Percentiles rank a stretch among this genome's conserved stretches.
Conservation (phyloP, 768 basidiomycete species). For the Tylopilus subfusipes region DNA sequence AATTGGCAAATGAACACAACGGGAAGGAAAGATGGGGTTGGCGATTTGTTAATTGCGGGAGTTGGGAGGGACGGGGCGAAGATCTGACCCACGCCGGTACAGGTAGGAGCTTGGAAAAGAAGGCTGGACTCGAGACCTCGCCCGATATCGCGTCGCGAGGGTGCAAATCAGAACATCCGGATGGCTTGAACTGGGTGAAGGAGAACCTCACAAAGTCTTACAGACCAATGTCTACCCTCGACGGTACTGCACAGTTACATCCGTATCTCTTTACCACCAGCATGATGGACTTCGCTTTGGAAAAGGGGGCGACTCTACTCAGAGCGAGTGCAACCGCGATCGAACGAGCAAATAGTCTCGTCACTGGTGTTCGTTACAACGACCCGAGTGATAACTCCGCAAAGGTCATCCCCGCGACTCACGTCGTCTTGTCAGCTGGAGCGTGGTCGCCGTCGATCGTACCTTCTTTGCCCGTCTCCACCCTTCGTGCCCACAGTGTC, state of each 20-base stretch:
- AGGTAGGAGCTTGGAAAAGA: constrained; percentile 52
- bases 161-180: constrained; percentile 40
- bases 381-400: constrained; percentile 21
- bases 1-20: constrained; percentile 66
- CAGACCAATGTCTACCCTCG: constrained; percentile 48
- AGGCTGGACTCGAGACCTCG: constrained; percentile 38
- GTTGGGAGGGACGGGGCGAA: constrained; percentile 66
- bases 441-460: constrained; percentile 76
- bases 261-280: constrained; percentile 70
- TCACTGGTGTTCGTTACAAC: constrained; percentile 47
- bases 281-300: constrained; percentile 63
- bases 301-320: constrained; percentile 49
- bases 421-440: constrained; percentile 78
- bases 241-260: constrained; percentile 71
- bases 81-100: constrained; percentile 21
- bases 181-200: constrained; percentile 52
- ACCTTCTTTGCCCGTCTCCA: constrained; percentile 53
- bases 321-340: constrained; percentile 46
- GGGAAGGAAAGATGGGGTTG: constrained; percentile 81
- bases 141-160: constrained; percentile 11
- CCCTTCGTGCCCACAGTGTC: constrained; percentile 71
- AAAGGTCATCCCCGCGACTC: constrained; percentile 51
- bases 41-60: constrained; percentile 68
- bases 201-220: constrained; percentile 59
- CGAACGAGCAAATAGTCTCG: constrained; percentile 38